Percentiles rank a stretch among this genome's conserved stretches.
Evolutionary conservation across 2,329 filamentous ascomycete genomes (phyloP).

Genomic region (Diaporthe velutina): DNA sequence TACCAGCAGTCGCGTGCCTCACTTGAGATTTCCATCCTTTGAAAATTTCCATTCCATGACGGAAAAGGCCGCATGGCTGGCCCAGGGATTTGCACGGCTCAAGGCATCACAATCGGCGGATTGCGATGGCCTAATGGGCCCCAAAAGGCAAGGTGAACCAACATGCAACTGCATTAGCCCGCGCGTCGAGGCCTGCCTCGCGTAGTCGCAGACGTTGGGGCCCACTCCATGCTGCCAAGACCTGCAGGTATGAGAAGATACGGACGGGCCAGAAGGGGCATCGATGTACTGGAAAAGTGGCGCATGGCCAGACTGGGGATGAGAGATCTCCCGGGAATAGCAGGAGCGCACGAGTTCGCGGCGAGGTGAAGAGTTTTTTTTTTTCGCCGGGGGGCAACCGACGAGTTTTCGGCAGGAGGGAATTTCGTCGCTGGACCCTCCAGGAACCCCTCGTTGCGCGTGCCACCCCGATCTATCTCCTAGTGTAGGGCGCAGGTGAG

Average conservation of each 20-base stretch:
- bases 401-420: conserved; percentile 3
- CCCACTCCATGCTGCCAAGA: conserved; percentile 16
- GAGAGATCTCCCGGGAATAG: conserved; percentile 23
- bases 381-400: not conserved
- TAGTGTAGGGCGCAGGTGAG: not conserved
- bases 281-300: conserved; percentile 20
- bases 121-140: not conserved
- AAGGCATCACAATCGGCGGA: conserved; percentile 5
- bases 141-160: not conserved
- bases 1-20: conserved; percentile 20
- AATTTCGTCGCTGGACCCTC: not conserved
- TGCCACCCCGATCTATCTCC: conserved; percentile 18
- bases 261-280: conserved; percentile 26
- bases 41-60: conserved; percentile 4
- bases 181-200: conserved; percentile 3
- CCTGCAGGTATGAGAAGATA: conserved; percentile 17
- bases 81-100: not conserved
- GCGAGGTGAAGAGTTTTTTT: conserved; percentile 33
- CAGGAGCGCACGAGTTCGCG: conserved; percentile 17
- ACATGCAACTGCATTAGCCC: not conserved
- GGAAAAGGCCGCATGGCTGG: not conserved
- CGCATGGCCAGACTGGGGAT: conserved; percentile 6
- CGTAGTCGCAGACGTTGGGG: not conserved
- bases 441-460: not conserved
- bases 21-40: not conserved